Evolutionary conservation across 164 flowering plant genomes (phyloP), one percentile per base, ranked within the genome.

Genomic region (Stephania yunnanensis): DNA sequence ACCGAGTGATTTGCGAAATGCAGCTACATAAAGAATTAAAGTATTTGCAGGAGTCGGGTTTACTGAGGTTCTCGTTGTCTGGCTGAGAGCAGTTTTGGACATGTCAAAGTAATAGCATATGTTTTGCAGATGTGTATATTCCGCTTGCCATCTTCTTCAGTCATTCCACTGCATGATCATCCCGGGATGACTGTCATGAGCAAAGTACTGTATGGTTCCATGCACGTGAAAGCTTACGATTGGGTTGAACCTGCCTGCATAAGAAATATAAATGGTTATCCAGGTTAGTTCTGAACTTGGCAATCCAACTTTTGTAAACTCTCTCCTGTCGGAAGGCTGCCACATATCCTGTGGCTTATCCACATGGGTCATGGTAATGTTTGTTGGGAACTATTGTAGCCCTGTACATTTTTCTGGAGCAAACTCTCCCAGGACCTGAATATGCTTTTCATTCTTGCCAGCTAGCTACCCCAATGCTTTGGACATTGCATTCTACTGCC

Each of bases 81-180:
- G 29, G 30, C 30, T 64, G 44, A 70, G 48, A 73, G 71, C 42
- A 46, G 72, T 53, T 55, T 42, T 74, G 31, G 58, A 73, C 46
- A 68, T 45, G 69, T 11, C 63, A 71, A 63, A 15, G 66, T 25
- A 70, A 36, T 70, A 64, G 45, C 53, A n/a, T 45, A 71, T 71
- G 70, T 71, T 29, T 36, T 87, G 87, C 92, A 95, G 99, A 93
- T 95, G 86, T 94, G 98, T 73, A 87, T 95, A 77, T 93, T 95
- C 83, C 88, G 91, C 85, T 85, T 93, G 83, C 99, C 99, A 67
- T 88, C 95, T 76, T 93, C 99, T 15, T 83, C 99, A 6, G 96
- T 87, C 72, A 92, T 95, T 84, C 99, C 99, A 58, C 95, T 95
- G 44, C 99, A 95, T 77, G 97, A 93, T 75, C 99, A 95, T 89